Evolutionary conservation across 1,139 yeast species (phyloP), one percentile per base, ranked within the genome.

Genomic region (Hyphopichia pseudoburtonii): DNA sequence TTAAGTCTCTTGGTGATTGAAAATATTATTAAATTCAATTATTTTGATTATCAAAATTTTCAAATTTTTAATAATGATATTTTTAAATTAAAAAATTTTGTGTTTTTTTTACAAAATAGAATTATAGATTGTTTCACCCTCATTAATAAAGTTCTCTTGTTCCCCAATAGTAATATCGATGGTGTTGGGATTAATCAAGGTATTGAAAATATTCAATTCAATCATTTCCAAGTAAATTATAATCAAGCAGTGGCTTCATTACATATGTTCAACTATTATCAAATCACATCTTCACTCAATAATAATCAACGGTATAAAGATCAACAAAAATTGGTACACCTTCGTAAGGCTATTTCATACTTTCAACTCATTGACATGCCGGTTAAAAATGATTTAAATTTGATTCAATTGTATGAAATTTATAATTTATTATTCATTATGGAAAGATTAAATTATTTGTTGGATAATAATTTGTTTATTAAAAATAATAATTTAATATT

Each of bases 221-320:
- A 40, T 41, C 47, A 35, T 40, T 38, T 42, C 52, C 62, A 57
- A 37, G 55, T 66, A 16, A 64, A 60, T 42, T 69, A 66, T 45
- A 64, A 67, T 44, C 54, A 63, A 34, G 57, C 72, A 8, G 42
- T 66, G 17, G 44, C 61, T 9, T 57, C 58, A 30, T 40, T 66
- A 11, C 70, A 69, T 43, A 47, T 66, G 41, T 65, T 62, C 40
- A 57, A 60, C 39, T 68, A 66, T 44, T 64, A 64, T 47, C 69
- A 66, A 47, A 62, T 54, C 22, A 34, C 36, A 8, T 28, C 32
- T 17, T 34, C 36, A 11, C 45, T 60, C 40, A 60, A 57, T 40
- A 50, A 53, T 40, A 64, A 63, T 37, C 66, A 66, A 40, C 68
- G 64, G 35, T 34, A 17, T 30, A 50, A 53, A 41, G 66, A 63